Evolutionary conservation across 2,329 filamentous ascomycete species (phyloP).

Genomic region (Pseudogymnoascus sp.): DNA sequence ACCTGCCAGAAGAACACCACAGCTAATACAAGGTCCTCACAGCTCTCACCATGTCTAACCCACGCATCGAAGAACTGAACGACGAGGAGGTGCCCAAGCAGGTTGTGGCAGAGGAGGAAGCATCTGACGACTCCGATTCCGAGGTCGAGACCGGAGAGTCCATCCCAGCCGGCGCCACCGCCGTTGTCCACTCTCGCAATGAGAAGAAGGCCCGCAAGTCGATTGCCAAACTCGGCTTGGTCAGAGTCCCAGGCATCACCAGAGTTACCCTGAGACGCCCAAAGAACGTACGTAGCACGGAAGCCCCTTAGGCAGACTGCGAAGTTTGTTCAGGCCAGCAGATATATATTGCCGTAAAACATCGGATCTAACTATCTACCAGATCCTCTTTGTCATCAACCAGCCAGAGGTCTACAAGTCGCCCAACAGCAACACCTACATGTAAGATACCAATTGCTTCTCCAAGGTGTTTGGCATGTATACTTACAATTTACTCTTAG

Average conservation of each 20-base stretch:
- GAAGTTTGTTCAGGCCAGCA: background rate
- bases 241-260: constrained; percentile 94
- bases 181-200: constrained; percentile 95
- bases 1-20: constrained; percentile 2
- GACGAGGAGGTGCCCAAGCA: constrained; percentile 87
- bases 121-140: constrained; percentile 64
- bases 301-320: constrained; percentile 11
- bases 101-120: constrained; percentile 67
- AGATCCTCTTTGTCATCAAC: constrained; percentile 99
- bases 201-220: constrained; percentile 99
- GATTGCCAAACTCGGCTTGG: constrained; percentile 95
- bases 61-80: constrained; percentile 93
- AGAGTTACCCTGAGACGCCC: constrained; percentile 95
- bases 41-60: constrained; percentile 79
- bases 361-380: constrained; percentile 16
- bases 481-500: constrained; percentile 40
- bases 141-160: constrained; percentile 66
- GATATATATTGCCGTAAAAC: background rate
- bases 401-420: constrained; percentile 99
- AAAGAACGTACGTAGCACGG: constrained; percentile 77
- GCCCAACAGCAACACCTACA: constrained; percentile 98
- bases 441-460: constrained; percentile 56
- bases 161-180: constrained; percentile 74
- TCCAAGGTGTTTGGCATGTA: background rate
- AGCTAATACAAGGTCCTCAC: constrained; percentile 23